phyloP scores from a whole-genome alignment of 2,329 filamentous ascomycete species.

The Stenocarpella maydis region DNA sequence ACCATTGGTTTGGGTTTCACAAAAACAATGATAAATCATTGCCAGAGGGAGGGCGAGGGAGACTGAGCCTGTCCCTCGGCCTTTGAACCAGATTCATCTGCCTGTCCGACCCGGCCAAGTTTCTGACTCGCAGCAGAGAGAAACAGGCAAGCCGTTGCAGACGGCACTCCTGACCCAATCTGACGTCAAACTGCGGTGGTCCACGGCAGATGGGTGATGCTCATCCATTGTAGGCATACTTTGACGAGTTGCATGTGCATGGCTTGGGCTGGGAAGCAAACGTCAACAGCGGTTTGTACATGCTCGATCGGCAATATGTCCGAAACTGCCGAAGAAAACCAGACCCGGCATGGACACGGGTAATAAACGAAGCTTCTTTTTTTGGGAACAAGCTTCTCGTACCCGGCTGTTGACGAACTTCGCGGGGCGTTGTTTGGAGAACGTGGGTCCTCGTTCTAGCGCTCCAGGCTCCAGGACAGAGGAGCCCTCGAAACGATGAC shows the following conservation, averaged over 20 bases:
- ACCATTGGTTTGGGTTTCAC: conserved; percentile 16
- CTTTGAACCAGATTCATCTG: conserved; percentile 32
- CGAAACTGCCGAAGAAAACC: conserved; percentile 12
- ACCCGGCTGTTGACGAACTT: conserved; percentile 7
- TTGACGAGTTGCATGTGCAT: not conserved
- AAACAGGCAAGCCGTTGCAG: not conserved
- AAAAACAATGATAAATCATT: conserved; percentile 12
- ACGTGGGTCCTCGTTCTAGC: conserved; percentile 18
- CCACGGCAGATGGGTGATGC: conserved; percentile 12
- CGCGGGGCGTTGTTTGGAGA: conserved; percentile 9
- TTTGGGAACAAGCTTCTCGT: conserved; percentile 23
- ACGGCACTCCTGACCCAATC: not conserved
- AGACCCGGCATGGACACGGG: not conserved
- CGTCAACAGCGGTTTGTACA: not conserved
- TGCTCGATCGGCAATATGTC: conserved; percentile 12
- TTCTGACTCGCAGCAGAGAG: conserved; percentile 32
- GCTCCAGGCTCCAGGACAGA: not conserved
- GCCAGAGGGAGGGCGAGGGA: not conserved
- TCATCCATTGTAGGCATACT: not conserved
- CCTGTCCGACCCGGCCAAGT: conserved; percentile 21
- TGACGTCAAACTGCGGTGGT: not conserved
- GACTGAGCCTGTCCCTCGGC: not conserved
- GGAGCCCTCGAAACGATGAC: not conserved
- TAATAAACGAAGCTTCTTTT: conserved; percentile 11
- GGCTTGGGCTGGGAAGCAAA: not conserved